Percentiles rank a stretch among this genome's conserved stretches.
Conservation (phyloP, 768 basidiomycete genomes). For the Russula olivacea region DNA sequence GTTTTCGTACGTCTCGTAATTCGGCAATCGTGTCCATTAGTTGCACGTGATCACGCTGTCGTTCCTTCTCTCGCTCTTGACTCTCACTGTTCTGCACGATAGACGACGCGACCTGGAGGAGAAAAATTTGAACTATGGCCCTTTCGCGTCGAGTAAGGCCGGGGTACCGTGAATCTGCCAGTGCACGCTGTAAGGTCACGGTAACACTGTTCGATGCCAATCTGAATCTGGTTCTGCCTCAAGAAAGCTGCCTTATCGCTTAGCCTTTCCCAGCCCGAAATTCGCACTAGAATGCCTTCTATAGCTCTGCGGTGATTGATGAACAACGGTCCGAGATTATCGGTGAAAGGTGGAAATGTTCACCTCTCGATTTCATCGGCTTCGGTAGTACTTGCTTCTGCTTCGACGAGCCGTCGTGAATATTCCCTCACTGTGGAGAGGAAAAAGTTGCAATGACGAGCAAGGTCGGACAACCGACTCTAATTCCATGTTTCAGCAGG, state of each 20-base stretch:
- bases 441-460: neutral
- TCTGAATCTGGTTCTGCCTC: slow-evolving; percentile 37
- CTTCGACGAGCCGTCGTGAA: neutral
- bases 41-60: neutral
- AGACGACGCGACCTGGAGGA: slow-evolving; percentile 5
- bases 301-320: slow-evolving; percentile 2
- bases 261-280: slow-evolving; percentile 1
- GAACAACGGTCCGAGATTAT: neutral
- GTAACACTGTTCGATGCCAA: slow-evolving; percentile 37
- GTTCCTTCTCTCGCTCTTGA: slow-evolving; percentile 1
- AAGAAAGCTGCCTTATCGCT: slow-evolving; percentile 27
- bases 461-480: neutral
- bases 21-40: neutral
- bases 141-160: neutral
- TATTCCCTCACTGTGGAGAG: slow-evolving; percentile 14
- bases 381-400: neutral
- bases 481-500: neutral
- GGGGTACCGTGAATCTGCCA: slow-evolving; percentile 35
- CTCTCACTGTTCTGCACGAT: neutral
- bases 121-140: neutral
- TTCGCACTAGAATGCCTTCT: slow-evolving; percentile 1
- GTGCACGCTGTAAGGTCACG: slow-evolving; percentile 36
- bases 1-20: neutral
- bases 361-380: slow-evolving; percentile 17
- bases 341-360: neutral